These are phyloP conservation scores for Colletotrichum lentis DNA, from an alignment of 2,329 filamentous ascomycete species.

Conservation along the genomic window DNA sequence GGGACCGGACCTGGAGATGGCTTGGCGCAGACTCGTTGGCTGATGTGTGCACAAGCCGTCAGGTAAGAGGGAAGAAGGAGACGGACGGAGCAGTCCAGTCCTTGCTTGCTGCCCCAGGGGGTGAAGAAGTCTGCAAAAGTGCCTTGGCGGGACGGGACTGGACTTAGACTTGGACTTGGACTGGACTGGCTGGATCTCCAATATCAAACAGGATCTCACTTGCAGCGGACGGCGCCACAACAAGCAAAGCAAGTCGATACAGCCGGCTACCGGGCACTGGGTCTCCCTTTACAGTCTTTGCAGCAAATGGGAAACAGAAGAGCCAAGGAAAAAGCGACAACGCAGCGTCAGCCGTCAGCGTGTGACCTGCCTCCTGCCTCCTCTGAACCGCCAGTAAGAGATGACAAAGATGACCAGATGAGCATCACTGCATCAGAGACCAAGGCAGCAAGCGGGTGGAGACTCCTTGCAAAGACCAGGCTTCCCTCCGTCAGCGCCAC, in stretches of 20 bases:
- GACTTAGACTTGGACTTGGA: not conserved
- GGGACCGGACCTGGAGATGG: conserved; percentile 9
- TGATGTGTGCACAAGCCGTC: conserved; percentile 12
- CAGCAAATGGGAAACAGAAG: not conserved
- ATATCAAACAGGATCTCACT: not conserved
- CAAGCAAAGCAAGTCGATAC: not conserved
- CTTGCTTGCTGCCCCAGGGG: conserved; percentile 2
- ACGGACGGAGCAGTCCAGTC: not conserved
- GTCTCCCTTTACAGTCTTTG: not conserved
- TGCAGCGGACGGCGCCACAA: not conserved
- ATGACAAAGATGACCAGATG: conserved; percentile 10
- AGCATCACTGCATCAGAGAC: not conserved
- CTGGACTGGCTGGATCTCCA: not conserved
- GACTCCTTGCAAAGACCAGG: not conserved
- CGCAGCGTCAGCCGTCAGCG: not conserved
- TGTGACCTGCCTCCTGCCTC: not conserved
- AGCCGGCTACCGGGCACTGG: not conserved
- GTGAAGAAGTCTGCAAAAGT: not conserved
- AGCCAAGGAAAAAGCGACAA: not conserved
- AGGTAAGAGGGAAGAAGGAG: not conserved
- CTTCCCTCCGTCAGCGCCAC: conserved; percentile 24
- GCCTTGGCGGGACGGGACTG: not conserved
- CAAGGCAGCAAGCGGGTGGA: not conserved
- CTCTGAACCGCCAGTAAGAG: not conserved
- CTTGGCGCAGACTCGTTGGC: conserved; percentile 21